Base-by-base conservation (phyloP, 768 basidiomycete species). In the Tricholoma sp. region DNA sequence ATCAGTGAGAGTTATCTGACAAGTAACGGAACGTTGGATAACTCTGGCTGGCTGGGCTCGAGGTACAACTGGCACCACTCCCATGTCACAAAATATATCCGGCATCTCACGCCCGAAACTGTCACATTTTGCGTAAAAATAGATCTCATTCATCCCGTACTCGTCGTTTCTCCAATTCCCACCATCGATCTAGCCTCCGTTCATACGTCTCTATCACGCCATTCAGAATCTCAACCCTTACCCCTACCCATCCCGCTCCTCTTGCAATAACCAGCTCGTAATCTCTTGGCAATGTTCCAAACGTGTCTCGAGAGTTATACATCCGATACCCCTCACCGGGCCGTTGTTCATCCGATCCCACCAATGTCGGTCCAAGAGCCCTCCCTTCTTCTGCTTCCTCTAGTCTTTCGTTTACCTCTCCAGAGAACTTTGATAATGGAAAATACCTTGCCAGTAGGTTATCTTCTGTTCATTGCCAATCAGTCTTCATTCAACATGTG, bases 151-250 rank as follows among this genome's bases (percentile, higher is more conserved):
- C 24, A 27, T 27, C 24, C 24, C 24, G 24, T 5, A 27, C 57
- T 14, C 32, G 51, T 35, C 61, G 52, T 56, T 67, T 66, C 56
- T 67, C 63, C 16, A 56, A 59, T 32, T 67, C 70, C 78, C 76
- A 77, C 80, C 83, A 81, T 54, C 77, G 37, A 6, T 5, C 16
- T 16, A 39, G 3, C 41, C 89, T 74, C 59, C 82, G 74, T 71
- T 94, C 93, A 55, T 83, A 85, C 52, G 72, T 69, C 68, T 87
- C 86, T 27, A 91, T 75, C 14, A 88, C 76, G 9, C 67, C 70
- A 2, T 75, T 69, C 45, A 95, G 43, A 58, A 82, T 78, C 52
- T 81, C 79, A 19, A 68, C 71, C 0, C 71, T 69, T 5, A 87
- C 79, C 1, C 89, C 87, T 0, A 78, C 69, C 75, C 85, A 83